Percentiles rank a stretch among this genome's conserved stretches.
Conservation (phyloP, 164 flowering plant genomes). For the Umbellularia californica region DNA sequence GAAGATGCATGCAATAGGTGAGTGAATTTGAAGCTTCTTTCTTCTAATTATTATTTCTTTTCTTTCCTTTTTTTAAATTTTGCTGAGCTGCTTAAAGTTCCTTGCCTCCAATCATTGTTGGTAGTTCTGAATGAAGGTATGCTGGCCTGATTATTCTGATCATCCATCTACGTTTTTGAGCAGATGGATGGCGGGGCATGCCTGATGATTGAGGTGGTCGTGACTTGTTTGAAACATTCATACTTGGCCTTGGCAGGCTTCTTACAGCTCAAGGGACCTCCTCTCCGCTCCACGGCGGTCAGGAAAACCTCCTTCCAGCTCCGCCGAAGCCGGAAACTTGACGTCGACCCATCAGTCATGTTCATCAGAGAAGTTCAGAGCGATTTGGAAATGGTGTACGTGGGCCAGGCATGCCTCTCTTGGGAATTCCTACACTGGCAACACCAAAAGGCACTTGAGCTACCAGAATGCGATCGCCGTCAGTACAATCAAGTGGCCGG, state of each 20-base stretch:
- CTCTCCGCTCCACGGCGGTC: constrained; percentile 15
- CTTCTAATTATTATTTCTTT: not conserved
- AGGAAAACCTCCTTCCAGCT: constrained; percentile 29
- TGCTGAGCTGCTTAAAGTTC: not conserved
- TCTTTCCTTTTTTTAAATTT: no score
- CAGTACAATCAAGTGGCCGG: constrained; percentile 54
- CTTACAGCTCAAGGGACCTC: constrained; percentile 48
- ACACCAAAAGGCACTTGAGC: constrained; percentile 38
- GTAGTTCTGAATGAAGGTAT: no score
- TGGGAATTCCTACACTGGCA: constrained; percentile 96
- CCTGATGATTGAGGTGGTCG: not conserved
- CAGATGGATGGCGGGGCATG: not conserved
- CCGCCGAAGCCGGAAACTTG: constrained; percentile 25
- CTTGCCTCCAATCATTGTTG: no score
- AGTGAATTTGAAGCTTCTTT: constrained; percentile 32
- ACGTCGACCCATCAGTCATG: constrained; percentile 35
- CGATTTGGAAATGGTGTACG: constrained; percentile 73
- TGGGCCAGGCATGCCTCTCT: constrained; percentile 80
- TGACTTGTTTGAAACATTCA: not conserved
- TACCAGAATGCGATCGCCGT: constrained; percentile 37
- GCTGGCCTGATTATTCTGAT: not conserved
- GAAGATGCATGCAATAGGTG: constrained; percentile 92
- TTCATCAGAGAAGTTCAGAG: constrained; percentile 37
- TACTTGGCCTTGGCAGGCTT: constrained; percentile 38
- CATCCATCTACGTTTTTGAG: not conserved